Conservation (phyloP, 768 basidiomycete genomes). For the Trametes coccinea region DNA sequence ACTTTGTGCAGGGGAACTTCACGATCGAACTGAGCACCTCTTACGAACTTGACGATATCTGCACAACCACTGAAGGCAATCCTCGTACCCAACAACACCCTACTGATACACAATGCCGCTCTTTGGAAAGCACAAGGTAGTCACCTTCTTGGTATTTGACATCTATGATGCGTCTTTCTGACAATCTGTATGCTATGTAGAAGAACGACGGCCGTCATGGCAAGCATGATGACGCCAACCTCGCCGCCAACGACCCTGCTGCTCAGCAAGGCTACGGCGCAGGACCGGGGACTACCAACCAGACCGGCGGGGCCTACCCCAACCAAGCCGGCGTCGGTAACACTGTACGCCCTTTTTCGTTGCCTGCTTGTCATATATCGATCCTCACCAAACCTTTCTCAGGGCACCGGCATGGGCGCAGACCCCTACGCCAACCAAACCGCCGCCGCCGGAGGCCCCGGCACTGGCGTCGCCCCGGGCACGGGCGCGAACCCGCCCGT, state of each 20-base stretch:
- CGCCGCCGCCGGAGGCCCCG: neutral
- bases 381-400: neutral
- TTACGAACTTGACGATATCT: neutral
- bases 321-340: slow-evolving; percentile 1
- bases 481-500: slow-evolving; percentile 18
- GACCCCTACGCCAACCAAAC: neutral
- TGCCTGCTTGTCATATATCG: no score
- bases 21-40: neutral
- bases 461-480: neutral
- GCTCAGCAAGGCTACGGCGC: neutral
- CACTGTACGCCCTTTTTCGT: neutral
- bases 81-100: no score
- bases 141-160: neutral
- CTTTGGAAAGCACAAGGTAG: slow-evolving; percentile 27
- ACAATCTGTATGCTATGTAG: neutral
- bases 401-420: neutral
- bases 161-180: neutral
- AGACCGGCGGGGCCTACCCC: neutral
- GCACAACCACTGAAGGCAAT: neutral
- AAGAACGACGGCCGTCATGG: neutral
- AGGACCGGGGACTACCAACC: neutral
- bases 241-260: neutral
- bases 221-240: neutral
- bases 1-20: neutral
- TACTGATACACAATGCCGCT: slow-evolving; percentile 17